phyloP scores from a whole-genome alignment of 805 yeast species.

The Metschnikowia aberdeeniae region DNA sequence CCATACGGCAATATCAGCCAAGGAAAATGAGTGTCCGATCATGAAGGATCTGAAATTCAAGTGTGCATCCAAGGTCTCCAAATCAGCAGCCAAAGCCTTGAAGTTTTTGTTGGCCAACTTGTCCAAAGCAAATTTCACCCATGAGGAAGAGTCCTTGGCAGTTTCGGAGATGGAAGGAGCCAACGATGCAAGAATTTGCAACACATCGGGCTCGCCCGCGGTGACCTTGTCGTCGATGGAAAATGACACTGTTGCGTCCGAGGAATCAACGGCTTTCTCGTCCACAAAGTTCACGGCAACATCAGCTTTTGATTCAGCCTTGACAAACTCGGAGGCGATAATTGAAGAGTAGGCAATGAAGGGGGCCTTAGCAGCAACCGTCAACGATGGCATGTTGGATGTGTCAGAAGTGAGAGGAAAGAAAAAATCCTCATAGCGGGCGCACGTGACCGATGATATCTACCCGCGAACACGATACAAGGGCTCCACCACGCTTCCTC shows the following conservation, averaged over 20 bases:
- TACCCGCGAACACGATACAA: background rate
- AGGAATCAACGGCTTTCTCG: constrained; percentile 53
- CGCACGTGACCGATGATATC: constrained; percentile 5
- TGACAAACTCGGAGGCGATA: constrained; percentile 74
- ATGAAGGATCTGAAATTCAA: constrained; percentile 81
- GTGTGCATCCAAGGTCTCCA: constrained; percentile 78
- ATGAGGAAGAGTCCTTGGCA: constrained; percentile 34
- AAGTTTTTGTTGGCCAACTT: constrained; percentile 80
- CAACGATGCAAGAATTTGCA: constrained; percentile 47
- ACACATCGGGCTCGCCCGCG: constrained; percentile 41
- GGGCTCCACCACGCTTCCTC: background rate
- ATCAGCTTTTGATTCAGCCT: constrained; percentile 44
- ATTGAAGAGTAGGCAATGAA: constrained; percentile 73
- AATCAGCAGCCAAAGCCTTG: constrained; percentile 71
- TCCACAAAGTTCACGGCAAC: constrained; percentile 66
- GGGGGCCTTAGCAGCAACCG: constrained; percentile 84
- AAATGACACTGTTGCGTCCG: constrained; percentile 44
- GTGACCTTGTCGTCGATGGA: constrained; percentile 41
- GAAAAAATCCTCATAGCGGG: constrained; percentile 3
- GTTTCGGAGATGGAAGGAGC: constrained; percentile 43
- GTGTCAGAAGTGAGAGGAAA: background rate
- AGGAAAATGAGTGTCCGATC: constrained; percentile 59
- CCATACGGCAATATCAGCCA: constrained; percentile 88
- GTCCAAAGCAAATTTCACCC: constrained; percentile 65
- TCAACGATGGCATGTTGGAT: constrained; percentile 42